Base-by-base conservation (phyloP, 1,139 yeast genomes). In the Yamadazyma buinensis region DNA sequence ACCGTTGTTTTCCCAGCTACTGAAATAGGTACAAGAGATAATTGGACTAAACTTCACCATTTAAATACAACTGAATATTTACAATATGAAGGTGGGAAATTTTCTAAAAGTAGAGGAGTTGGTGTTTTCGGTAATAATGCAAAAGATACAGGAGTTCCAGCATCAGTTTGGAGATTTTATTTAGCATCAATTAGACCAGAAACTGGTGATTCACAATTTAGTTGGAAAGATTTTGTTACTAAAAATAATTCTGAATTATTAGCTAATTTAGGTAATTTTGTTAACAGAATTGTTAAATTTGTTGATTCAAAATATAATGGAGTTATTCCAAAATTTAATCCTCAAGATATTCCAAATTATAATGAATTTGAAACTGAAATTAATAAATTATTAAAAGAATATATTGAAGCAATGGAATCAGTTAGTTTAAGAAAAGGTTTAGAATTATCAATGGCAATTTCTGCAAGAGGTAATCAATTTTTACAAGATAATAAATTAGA, bases 121-220 rank as follows among this genome's bases (percentile, higher is more conserved):
- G 99, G 99, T 61, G 99, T 92, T 20, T 92, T 92, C 55, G 99
- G 99, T 55, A 90, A 92, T 67, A 88, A 87, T 57, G 99, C 98
- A 27, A 80, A 87, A 63, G 96, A 85, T 27, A 85, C 95, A 26
- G 96, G 97, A 26, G 63, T 92, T 24, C 71, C 95, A 2, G 80
- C 97, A 29, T 83, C 95, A 26, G 97, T 92, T 29, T 92, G 98
- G 98, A 81, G 99, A 73, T 92, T 90, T 64, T 94, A 92, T 63
- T 73, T 92, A 58, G 83, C 95, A 3, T 77, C 90, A 29, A 80
- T 90, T 26, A 81, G 99, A 60, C 99, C 99, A 19, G 99, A 92
- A 68, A 72, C 88, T 32, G 81, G 95, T 31, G 99, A 92, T 60
- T 81, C 98, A 22, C 96, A 90, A 57, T 92, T 92, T 62, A 88